phyloP scores from a whole-genome alignment of 2,329 filamentous ascomycete genomes.

The Alternaria rosae region DNA sequence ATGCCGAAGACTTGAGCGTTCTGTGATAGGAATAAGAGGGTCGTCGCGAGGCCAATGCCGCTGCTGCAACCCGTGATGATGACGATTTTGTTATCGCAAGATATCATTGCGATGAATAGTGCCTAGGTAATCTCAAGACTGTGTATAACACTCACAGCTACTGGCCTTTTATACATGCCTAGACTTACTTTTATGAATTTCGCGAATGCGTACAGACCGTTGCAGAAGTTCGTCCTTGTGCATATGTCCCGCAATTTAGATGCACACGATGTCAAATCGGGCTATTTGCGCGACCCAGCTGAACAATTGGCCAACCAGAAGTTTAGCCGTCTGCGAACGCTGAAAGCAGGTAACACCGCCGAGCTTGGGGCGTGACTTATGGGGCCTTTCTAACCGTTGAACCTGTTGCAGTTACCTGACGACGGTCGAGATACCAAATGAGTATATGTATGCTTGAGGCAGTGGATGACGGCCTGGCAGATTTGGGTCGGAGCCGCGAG shows the following conservation, averaged over 20 bases:
- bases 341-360: background rate
- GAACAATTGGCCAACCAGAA: background rate
- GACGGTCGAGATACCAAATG: background rate
- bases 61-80: conserved; percentile 35
- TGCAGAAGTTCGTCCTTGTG: background rate
- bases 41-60: conserved; percentile 36
- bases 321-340: background rate
- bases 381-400: background rate
- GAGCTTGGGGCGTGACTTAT: background rate
- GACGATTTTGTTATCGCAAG: conserved; percentile 15
- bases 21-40: conserved; percentile 24
- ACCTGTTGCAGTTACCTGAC: background rate
- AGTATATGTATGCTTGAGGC: background rate
- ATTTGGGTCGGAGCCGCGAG: background rate
- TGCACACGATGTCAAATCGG: background rate
- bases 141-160: background rate
- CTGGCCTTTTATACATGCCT: background rate
- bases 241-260: background rate
- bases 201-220: background rate
- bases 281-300: background rate
- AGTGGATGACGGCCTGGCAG: background rate
- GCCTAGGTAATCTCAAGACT: background rate
- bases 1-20: conserved; percentile 34
- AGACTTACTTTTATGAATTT: background rate
- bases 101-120: conserved; percentile 4